Conservation (phyloP, 2,329 filamentous ascomycete species). For the Cercospora sojina region DNA sequence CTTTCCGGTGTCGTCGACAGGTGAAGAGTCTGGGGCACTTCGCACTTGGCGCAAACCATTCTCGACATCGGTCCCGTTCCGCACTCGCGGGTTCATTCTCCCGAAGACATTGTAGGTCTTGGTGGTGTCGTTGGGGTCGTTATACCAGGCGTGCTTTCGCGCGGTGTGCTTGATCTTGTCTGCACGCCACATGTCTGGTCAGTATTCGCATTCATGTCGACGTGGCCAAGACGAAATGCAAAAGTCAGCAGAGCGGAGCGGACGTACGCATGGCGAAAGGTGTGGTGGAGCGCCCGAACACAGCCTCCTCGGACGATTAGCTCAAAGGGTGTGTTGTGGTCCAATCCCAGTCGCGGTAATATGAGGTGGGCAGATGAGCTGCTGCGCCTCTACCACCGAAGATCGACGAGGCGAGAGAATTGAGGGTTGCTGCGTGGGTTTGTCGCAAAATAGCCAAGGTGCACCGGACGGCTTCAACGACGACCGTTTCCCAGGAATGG, state of each 20-base stretch:
- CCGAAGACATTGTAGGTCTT: constrained; percentile 34
- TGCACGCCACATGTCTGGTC: constrained; percentile 17
- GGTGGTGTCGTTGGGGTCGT: constrained; percentile 22
- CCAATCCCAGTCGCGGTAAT: not conserved
- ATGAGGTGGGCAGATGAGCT: not conserved
- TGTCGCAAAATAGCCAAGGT: not conserved
- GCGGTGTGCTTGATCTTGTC: constrained; percentile 35
- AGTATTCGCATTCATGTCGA: constrained; percentile 11
- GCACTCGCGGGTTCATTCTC: constrained; percentile 23
- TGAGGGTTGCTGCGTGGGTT: not conserved
- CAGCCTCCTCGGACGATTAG: constrained; percentile 4
- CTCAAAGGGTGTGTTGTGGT: not conserved
- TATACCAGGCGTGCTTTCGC: constrained; percentile 34
- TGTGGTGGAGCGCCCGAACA: constrained; percentile 1
- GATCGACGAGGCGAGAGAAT: not conserved
- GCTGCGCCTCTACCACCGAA: constrained; percentile 3
- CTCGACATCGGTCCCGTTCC: constrained; percentile 26
- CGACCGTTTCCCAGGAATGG: not conserved
- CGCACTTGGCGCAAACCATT: constrained; percentile 22
- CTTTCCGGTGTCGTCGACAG: constrained; percentile 20
- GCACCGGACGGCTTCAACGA: not conserved
- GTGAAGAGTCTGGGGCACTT: constrained; percentile 15
- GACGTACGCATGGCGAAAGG: constrained; percentile 7
- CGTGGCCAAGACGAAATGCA: not conserved
- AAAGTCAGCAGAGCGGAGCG: not conserved